A percentile compares a stretch with the other conserved stretches of the same genome.
phyloP scores from a whole-genome alignment of 2,329 filamentous ascomycete species.

The Neonectria hederae region DNA sequence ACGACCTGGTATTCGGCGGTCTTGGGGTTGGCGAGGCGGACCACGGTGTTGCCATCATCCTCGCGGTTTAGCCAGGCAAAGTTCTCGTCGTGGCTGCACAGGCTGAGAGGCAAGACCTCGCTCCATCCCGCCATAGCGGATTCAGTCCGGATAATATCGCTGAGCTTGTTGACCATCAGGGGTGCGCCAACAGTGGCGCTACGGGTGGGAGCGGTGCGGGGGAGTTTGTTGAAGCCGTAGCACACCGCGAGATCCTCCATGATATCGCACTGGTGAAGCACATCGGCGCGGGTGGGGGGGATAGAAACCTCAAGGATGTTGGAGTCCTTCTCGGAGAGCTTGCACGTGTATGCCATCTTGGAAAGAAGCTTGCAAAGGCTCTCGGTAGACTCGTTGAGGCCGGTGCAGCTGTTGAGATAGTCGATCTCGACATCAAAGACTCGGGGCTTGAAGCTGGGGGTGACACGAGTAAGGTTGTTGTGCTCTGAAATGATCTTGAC shows the following conservation, averaged over 20 bases:
- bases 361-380: slow-evolving; percentile 81
- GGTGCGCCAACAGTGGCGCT: slow-evolving; percentile 87
- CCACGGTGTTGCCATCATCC: slow-evolving; percentile 84
- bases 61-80: slow-evolving; percentile 93
- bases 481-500: slow-evolving; percentile 92
- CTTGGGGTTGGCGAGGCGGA: slow-evolving; percentile 91
- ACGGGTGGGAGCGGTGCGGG: slow-evolving; percentile 85
- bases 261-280: slow-evolving; percentile 95
- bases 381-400: slow-evolving; percentile 77
- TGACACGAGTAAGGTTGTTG: slow-evolving; percentile 83
- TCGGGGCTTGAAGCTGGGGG: slow-evolving; percentile 82
- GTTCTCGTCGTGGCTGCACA: slow-evolving; percentile 98
- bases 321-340: slow-evolving; percentile 73
- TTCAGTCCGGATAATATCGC: slow-evolving; percentile 89
- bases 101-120: slow-evolving; percentile 94
- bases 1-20: slow-evolving; percentile 94
- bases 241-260: slow-evolving; percentile 99
- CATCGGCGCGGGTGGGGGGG: slow-evolving; percentile 89
- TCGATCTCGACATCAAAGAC: slow-evolving; percentile 84
- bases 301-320: slow-evolving; percentile 83
- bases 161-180: slow-evolving; percentile 91
- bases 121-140: slow-evolving; percentile 95
- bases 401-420: slow-evolving; percentile 94
- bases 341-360: slow-evolving; percentile 89
- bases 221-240: slow-evolving; percentile 97